Percentiles rank a stretch among this genome's conserved stretches.
Evolutionary conservation across 1,139 yeast species (phyloP).

Genomic region (Pneumocystis jirovecii): DNA sequence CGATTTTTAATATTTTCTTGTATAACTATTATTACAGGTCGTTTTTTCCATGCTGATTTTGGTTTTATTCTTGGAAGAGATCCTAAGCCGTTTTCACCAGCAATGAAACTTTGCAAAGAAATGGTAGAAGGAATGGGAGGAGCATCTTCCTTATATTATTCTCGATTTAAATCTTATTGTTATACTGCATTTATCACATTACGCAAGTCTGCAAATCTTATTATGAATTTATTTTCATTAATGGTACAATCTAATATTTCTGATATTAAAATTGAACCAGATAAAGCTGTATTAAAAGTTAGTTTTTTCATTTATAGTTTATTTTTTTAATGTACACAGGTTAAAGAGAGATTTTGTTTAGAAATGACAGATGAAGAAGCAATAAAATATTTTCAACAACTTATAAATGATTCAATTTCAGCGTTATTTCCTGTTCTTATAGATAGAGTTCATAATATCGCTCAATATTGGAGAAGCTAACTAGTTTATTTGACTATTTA

Average conservation of each 20-base stretch:
- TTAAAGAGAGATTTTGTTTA: conserved; percentile 82
- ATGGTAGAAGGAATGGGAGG: conserved; percentile 98
- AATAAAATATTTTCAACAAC: conserved; percentile 77
- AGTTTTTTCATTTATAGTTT: neutral
- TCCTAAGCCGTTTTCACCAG: conserved; percentile 96
- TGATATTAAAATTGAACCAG: conserved; percentile 60
- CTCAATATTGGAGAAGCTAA: conserved; percentile 92
- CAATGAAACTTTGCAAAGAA: conserved; percentile 94
- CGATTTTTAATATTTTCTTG: conserved; percentile 60
- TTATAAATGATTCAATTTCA: conserved; percentile 84
- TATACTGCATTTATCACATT: conserved; percentile 86
- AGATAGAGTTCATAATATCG: conserved; percentile 84
- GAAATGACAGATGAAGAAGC: conserved; percentile 95
- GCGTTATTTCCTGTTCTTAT: conserved; percentile 90
- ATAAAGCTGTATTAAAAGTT: conserved; percentile 55
- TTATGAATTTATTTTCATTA: conserved; percentile 75
- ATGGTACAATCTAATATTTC: conserved; percentile 94
- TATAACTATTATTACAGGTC: conserved; percentile 89
- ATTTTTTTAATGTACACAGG: conserved; percentile 21
- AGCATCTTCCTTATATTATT: conserved; percentile 65
- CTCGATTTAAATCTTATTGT: conserved; percentile 78
- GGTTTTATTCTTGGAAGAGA: conserved; percentile 93
- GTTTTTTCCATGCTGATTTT: conserved; percentile 60
- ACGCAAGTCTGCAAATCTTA: conserved; percentile 76
- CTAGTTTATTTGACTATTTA: neutral